phyloP scores from a whole-genome alignment of 306 rosid species.

The Oxytropis ochrocephala region DNA sequence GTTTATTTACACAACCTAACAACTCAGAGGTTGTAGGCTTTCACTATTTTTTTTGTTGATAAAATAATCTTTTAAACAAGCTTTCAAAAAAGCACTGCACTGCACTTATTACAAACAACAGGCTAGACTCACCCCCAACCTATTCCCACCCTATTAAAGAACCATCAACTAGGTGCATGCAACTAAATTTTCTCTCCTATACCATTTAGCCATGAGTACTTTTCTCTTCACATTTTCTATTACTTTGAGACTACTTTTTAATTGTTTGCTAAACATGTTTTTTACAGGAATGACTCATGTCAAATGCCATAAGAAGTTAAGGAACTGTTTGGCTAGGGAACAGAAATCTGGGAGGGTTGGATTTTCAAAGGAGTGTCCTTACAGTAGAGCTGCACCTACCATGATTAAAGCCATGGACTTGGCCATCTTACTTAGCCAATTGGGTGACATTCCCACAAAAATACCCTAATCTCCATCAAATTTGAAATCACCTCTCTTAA shows the following conservation, averaged over 20 bases:
- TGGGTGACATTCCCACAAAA: constrained; percentile 15
- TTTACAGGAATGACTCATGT: constrained; percentile 53
- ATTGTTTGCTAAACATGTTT: not conserved
- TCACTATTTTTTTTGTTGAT: too few species aligned
- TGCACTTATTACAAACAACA: too few species aligned
- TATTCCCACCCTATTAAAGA: too few species aligned
- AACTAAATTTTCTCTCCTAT: too few species aligned
- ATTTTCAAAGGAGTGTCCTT: constrained; percentile 60
- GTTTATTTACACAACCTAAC: too few species aligned
- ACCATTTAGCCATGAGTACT: not conserved
- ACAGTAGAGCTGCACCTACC: constrained; percentile 46
- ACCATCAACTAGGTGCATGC: not conserved
- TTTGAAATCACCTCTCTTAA: too few species aligned
- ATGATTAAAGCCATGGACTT: constrained; percentile 85
- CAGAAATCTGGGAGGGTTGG: constrained; percentile 63
- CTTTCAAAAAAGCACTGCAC: too few species aligned
- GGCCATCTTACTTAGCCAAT: constrained; percentile 68
- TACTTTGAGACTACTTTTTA: not conserved
- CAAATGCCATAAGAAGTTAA: constrained; percentile 63
- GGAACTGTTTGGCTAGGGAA: constrained; percentile 52
- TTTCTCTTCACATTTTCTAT: not conserved
- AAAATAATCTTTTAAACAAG: too few species aligned
- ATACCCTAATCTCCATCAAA: too few species aligned
- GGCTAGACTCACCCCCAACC: too few species aligned
- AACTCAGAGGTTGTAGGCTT: too few species aligned